Conservation (phyloP, 352 stramenopile species). For the Pythium apleroticum region DNA sequence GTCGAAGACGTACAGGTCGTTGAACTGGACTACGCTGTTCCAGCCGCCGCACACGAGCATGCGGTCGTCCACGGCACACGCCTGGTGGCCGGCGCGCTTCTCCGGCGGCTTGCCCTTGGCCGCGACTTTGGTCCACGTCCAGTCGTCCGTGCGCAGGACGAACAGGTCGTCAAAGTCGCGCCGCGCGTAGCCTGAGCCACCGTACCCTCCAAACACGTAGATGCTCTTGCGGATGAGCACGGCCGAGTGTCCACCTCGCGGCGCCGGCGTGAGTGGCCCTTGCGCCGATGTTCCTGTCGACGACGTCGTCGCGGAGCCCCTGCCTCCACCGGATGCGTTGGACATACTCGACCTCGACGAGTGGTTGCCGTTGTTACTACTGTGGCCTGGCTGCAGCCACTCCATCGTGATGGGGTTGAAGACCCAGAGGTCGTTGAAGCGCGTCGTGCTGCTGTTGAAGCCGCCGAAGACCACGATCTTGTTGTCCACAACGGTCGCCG, state of each 20-base stretch:
- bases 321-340: neutral
- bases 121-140: slow-evolving; percentile 82
- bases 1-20: slow-evolving; percentile 94
- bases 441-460: slow-evolving; percentile 84
- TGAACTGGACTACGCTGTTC: slow-evolving; percentile 94
- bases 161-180: slow-evolving; percentile 95
- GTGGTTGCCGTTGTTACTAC: slow-evolving; percentile 31
- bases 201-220: slow-evolving; percentile 96
- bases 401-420: slow-evolving; percentile 94
- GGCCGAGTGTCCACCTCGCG: slow-evolving; percentile 89
- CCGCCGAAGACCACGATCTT: slow-evolving; percentile 95
- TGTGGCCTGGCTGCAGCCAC: slow-evolving; percentile 71
- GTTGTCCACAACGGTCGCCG: slow-evolving; percentile 83
- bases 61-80: slow-evolving; percentile 84
- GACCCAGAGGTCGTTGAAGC: slow-evolving; percentile 97
- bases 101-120: slow-evolving; percentile 87
- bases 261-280: slow-evolving; percentile 39
- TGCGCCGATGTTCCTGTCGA: neutral
- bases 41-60: slow-evolving; percentile 95
- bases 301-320: neutral
- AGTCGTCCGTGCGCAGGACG: slow-evolving; percentile 86
- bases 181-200: slow-evolving; percentile 88
- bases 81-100: slow-evolving; percentile 92
- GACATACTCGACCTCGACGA: slow-evolving; percentile 36
- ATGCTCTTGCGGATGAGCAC: slow-evolving; percentile 81